These are phyloP conservation scores for Debaryomyces subglobosus DNA, from an alignment of 1,139 yeast species.

Conservation along the genomic window DNA sequence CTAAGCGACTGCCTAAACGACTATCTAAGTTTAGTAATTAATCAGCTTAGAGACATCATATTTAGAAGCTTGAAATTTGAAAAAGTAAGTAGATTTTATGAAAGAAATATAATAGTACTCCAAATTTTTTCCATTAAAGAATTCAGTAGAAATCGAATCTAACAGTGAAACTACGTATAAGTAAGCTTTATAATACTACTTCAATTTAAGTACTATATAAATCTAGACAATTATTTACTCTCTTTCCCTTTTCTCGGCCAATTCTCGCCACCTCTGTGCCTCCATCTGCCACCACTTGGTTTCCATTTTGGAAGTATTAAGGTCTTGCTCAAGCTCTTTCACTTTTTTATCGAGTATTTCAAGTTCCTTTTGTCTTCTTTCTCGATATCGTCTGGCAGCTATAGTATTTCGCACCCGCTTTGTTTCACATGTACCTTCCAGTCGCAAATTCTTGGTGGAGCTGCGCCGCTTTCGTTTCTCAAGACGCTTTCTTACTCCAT, in stretches of 20 bases:
- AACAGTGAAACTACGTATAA: too few species aligned
- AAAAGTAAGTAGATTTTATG: too few species aligned
- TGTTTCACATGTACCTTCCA: slow-evolving; percentile 2
- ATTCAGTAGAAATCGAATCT: too few species aligned
- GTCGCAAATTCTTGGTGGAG: not conserved
- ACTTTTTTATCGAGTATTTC: slow-evolving; percentile 22
- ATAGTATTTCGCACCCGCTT: slow-evolving; percentile 21
- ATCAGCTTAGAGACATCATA: too few species aligned
- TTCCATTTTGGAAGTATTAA: slow-evolving; percentile 17
- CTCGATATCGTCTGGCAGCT: slow-evolving; percentile 25
- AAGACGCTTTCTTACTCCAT: slow-evolving; percentile 15
- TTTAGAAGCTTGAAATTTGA: too few species aligned
- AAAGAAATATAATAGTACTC: too few species aligned
- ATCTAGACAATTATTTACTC: slow-evolving; percentile 13
- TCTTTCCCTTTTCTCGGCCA: slow-evolving; percentile 11
- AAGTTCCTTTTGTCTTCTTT: slow-evolving; percentile 21
- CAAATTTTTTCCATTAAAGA: too few species aligned
- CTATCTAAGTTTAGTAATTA: too few species aligned
- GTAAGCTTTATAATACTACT: not conserved
- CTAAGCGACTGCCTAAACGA: too few species aligned
- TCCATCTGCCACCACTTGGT: slow-evolving; percentile 26
- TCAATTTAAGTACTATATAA: not conserved
- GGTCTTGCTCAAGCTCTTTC: slow-evolving; percentile 19
- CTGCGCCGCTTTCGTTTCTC: slow-evolving; percentile 6
- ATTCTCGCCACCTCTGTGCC: slow-evolving; percentile 15